Percentiles rank a stretch among this genome's conserved stretches.
These are phyloP conservation scores for Bassia scoparia DNA, from an alignment of 148 eudicot species.

Conservation along the genomic window DNA sequence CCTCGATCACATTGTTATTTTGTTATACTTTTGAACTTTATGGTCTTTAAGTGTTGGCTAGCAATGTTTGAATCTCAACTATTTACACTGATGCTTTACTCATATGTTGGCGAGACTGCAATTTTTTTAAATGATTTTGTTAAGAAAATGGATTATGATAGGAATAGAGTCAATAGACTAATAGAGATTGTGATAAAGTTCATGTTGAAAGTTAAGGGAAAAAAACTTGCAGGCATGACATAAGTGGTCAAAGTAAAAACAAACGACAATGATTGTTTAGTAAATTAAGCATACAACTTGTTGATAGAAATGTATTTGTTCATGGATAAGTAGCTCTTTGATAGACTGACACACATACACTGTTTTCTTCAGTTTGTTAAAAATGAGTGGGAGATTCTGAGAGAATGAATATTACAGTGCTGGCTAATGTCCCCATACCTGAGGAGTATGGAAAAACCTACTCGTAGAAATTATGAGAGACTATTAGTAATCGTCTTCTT, in stretches of 20 bases:
- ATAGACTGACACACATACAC: constrained; percentile 8
- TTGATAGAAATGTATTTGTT: not conserved
- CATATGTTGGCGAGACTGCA: too few relatives aligned
- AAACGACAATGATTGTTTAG: too few relatives aligned
- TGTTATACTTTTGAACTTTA: not conserved
- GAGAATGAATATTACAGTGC: constrained; percentile 31
- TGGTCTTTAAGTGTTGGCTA: not conserved
- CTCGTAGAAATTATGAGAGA: constrained; percentile 42
- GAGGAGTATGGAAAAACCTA: constrained; percentile 49
- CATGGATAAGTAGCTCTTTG: not conserved
- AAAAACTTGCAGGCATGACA: too few relatives aligned
- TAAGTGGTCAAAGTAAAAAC: too few relatives aligned
- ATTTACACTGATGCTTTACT: too few relatives aligned
- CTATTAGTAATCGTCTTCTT: constrained; percentile 38
- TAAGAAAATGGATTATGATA: too few relatives aligned
- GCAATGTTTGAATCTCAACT: not conserved
- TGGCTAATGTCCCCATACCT: constrained; percentile 41
- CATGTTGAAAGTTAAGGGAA: too few relatives aligned
- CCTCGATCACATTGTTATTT: not conserved
- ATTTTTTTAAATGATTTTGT: too few relatives aligned
- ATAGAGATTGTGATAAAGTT: too few relatives aligned
- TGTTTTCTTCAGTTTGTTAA: constrained; percentile 50
- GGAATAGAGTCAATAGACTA: too few relatives aligned
- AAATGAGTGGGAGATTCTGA: constrained; percentile 57
- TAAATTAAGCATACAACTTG: too few relatives aligned